phyloP scores from a whole-genome alignment of 805 yeast species.

The Candida xyloterini region DNA sequence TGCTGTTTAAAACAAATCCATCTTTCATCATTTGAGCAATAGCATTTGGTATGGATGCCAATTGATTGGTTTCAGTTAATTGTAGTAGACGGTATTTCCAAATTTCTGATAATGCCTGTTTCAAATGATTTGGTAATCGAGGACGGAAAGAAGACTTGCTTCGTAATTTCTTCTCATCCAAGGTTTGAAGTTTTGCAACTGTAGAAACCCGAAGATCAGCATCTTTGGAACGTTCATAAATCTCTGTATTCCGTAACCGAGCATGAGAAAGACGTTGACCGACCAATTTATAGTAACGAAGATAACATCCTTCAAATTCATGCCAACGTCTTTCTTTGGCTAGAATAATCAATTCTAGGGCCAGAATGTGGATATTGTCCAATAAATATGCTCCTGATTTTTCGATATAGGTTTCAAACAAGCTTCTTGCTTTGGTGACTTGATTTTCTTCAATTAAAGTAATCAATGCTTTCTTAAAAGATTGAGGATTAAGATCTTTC shows the following conservation, averaged over 20 bases:
- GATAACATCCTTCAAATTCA: conserved; percentile 30
- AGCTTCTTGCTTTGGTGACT: conserved; percentile 24
- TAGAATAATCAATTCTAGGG: conserved; percentile 27
- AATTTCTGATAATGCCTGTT: conserved; percentile 24
- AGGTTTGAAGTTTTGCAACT: conserved; percentile 6
- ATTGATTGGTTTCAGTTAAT: conserved; percentile 25
- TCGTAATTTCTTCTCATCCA: conserved; percentile 17
- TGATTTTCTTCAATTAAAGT: conserved; percentile 20
- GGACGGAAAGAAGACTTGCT: conserved; percentile 5
- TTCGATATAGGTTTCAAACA: conserved; percentile 29
- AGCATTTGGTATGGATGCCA: conserved; percentile 16
- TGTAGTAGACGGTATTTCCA: conserved; percentile 32
- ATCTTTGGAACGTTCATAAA: conserved; percentile 7
- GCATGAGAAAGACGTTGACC: conserved; percentile 17
- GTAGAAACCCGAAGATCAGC: conserved; percentile 1
- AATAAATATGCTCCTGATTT: conserved; percentile 22
- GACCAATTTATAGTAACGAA: conserved; percentile 22
- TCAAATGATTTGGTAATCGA: conserved; percentile 25
- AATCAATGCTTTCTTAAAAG: conserved; percentile 23
- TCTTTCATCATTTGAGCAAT: conserved; percentile 18
- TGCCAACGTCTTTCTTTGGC: conserved; percentile 33
- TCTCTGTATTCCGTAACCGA: conserved; percentile 5
- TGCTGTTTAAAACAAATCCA: conserved; percentile 29
- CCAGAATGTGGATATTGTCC: conserved; percentile 29
- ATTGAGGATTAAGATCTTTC: conserved; percentile 25